These are phyloP conservation scores for Alternaria viburni DNA, from an alignment of 2,329 filamentous ascomycete species.

Conservation along the genomic window DNA sequence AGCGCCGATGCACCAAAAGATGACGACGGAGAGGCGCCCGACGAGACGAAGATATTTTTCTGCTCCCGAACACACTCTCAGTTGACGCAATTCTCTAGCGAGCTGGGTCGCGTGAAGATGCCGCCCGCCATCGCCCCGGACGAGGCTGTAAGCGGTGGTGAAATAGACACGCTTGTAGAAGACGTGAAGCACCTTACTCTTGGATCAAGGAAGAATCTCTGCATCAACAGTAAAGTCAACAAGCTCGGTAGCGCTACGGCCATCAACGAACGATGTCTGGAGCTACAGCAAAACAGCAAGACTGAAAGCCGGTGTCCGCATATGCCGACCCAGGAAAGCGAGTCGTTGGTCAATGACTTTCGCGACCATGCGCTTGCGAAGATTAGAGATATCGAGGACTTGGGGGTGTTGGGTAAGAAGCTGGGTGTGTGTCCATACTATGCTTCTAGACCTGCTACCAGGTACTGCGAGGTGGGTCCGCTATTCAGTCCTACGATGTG, in stretches of 20 bases:
- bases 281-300: slow-evolving; percentile 76
- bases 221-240: slow-evolving; percentile 85
- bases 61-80: slow-evolving; percentile 94
- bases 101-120: slow-evolving; percentile 78
- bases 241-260: slow-evolving; percentile 73
- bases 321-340: slow-evolving; percentile 77
- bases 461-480: slow-evolving; percentile 69
- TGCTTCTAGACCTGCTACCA: slow-evolving; percentile 84
- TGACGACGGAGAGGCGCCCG: slow-evolving; percentile 58
- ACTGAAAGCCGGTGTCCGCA: slow-evolving; percentile 75
- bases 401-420: slow-evolving; percentile 77
- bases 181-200: slow-evolving; percentile 80
- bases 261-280: slow-evolving; percentile 92
- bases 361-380: slow-evolving; percentile 83
- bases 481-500: background rate
- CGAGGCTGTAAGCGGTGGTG: slow-evolving; percentile 7
- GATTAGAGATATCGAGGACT: slow-evolving; percentile 91
- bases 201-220: slow-evolving; percentile 84
- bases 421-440: slow-evolving; percentile 93
- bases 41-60: slow-evolving; percentile 85
- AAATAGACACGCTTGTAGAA: slow-evolving; percentile 55
- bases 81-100: slow-evolving; percentile 83
- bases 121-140: slow-evolving; percentile 67
- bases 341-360: slow-evolving; percentile 76
- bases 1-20: slow-evolving; percentile 47